Conservation (phyloP, 768 basidiomycete species). For the Amylocystis lapponica region DNA sequence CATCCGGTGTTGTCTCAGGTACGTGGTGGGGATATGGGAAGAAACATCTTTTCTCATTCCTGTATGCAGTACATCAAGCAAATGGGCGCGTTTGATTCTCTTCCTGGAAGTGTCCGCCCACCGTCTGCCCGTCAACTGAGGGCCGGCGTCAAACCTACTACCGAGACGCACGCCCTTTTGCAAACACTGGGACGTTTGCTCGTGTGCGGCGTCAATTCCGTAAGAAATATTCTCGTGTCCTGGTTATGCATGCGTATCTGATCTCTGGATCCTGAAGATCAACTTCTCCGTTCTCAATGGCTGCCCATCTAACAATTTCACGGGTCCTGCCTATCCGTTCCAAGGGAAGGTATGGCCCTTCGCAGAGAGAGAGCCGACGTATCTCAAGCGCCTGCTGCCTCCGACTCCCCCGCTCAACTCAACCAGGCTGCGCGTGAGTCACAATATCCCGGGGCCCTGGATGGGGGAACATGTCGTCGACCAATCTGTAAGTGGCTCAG, state of each 20-base stretch:
- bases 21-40: conserved; percentile 7
- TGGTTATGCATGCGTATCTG: conserved; percentile 28
- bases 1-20: conserved; percentile 34
- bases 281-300: not conserved
- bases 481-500: conserved; percentile 2
- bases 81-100: conserved; percentile 4
- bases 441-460: not conserved
- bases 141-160: too few relatives aligned
- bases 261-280: conserved; percentile 24
- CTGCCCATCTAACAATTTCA: not conserved
- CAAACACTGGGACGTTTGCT: conserved; percentile 24
- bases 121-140: conserved; percentile 3
- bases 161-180: conserved; percentile 1
- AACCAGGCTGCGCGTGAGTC: not conserved
- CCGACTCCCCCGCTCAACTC: conserved; percentile 27
- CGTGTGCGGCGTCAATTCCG: conserved; percentile 14
- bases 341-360: conserved; percentile 17
- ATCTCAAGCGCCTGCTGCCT: conserved; percentile 15
- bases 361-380: conserved; percentile 6
- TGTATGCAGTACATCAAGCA: conserved; percentile 1
- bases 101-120: not conserved
- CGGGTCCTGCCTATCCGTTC: conserved; percentile 25
- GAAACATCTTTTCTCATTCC: not conserved
- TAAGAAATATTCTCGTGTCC: conserved; percentile 24
- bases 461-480: conserved; percentile 2